Evolutionary conservation across 2,329 filamentous ascomycete genomes (phyloP).

Genomic region (Sclerotinia spermophila): DNA sequence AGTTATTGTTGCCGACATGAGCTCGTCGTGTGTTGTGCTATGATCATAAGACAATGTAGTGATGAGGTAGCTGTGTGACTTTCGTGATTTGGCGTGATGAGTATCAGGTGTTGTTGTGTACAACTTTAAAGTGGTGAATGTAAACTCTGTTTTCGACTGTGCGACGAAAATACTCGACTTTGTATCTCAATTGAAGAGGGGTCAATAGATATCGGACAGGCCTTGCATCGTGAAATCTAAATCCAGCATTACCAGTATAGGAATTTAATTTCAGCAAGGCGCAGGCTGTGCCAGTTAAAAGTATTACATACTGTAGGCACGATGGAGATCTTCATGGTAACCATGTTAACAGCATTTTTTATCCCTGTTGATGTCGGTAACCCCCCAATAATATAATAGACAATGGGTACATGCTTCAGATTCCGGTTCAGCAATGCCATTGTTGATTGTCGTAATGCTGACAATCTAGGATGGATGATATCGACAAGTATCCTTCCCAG

Average conservation of each 20-base stretch:
- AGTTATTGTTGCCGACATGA: constrained; percentile 37
- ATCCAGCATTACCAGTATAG: background rate
- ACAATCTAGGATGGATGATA: background rate
- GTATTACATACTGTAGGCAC: constrained; percentile 5
- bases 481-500: background rate
- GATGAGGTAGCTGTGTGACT: background rate
- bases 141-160: background rate
- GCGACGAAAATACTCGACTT: background rate
- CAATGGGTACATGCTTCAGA: constrained; percentile 2
- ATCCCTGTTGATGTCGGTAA: constrained; percentile 15
- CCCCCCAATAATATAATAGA: constrained; percentile 13
- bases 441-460: background rate
- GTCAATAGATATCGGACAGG: constrained; percentile 1
- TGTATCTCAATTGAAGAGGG: constrained; percentile 7
- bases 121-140: background rate
- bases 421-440: background rate
- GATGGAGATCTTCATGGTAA: constrained; percentile 15
- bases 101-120: background rate
- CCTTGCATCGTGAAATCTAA: background rate
- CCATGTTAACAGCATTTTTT: constrained; percentile 16
- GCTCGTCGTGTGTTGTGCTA: constrained; percentile 16
- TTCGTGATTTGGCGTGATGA: background rate
- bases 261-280: constrained; percentile 16
- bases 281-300: constrained; percentile 1
- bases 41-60: constrained; percentile 24